These are phyloP conservation scores for Filobasidium floriforme DNA, from an alignment of 768 basidiomycete genomes.

Conservation along the genomic window DNA sequence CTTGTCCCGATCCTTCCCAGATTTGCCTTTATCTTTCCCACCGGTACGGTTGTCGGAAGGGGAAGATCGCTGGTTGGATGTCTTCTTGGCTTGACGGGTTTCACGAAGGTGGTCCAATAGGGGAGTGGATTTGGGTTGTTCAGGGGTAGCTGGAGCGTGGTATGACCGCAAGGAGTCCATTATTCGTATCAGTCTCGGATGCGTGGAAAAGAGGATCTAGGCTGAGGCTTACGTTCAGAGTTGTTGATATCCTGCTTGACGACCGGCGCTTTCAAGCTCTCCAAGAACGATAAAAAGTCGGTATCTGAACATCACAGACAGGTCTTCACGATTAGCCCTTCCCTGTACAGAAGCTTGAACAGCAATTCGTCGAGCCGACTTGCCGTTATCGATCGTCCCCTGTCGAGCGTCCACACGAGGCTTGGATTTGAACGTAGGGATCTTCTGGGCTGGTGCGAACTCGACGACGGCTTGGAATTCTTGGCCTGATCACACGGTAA, in stretches of 20 bases:
- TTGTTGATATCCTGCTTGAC: conserved; percentile 51
- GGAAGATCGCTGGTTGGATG: not conserved
- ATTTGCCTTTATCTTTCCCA: conserved; percentile 4
- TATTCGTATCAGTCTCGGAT: conserved; percentile 33
- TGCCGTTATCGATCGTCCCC: conserved; percentile 85
- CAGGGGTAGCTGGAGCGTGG: conserved; percentile 43
- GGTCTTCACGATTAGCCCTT: not conserved
- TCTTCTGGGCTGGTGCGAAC: conserved; percentile 84
- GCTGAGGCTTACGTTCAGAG: conserved; percentile 8
- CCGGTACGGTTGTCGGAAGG: not conserved
- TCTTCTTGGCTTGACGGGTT: conserved; percentile 7
- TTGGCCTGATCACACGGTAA: conserved; percentile 65
- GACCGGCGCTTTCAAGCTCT: conserved; percentile 57
- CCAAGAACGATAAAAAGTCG: conserved; percentile 56
- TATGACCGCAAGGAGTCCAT: not conserved
- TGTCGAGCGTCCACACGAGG: conserved; percentile 67
- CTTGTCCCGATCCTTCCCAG: not conserved
- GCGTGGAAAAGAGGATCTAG: conserved; percentile 44
- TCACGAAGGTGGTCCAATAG: conserved; percentile 84
- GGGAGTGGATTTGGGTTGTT: conserved; percentile 71
- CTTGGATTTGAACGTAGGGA: conserved; percentile 57
- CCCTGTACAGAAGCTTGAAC: not conserved
- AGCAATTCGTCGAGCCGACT: conserved; percentile 17
- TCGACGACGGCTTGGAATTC: conserved; percentile 85
- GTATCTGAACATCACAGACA: conserved; percentile 37